phyloP scores from a whole-genome alignment of 1,284 basidiomycete genomes.

The Vanrija sp. region DNA sequence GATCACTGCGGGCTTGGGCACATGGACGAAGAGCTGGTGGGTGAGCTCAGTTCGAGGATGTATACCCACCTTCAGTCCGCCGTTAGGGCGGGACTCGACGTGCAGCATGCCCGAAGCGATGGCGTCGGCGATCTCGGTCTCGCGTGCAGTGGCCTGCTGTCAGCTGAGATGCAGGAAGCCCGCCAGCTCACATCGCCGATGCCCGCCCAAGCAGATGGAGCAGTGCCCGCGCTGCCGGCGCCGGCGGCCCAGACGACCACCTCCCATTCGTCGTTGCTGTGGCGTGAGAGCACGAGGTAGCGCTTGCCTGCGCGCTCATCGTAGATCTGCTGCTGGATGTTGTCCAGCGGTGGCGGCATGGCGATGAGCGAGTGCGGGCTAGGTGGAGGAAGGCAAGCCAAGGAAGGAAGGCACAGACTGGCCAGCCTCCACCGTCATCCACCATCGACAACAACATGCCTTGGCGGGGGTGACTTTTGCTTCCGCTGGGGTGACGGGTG shows the following conservation, averaged over 20 bases:
- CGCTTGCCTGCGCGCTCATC: conserved; percentile 1
- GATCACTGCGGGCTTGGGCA: neutral
- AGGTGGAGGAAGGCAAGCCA: too few species aligned
- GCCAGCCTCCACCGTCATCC: too few species aligned
- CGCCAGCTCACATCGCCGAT: conserved; percentile 5
- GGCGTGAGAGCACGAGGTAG: conserved; percentile 10
- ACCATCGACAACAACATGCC: too few species aligned
- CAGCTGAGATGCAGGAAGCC: too few species aligned
- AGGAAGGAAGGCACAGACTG: too few species aligned
- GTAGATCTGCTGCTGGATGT: conserved; percentile 16
- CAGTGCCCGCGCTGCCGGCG: neutral
- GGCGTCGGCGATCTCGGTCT: conserved; percentile 6
- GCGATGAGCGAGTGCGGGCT: too few species aligned
- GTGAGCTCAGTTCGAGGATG: neutral
- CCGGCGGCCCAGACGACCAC: conserved; percentile 6
- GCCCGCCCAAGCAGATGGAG: conserved; percentile 5
- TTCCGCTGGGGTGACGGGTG: too few species aligned
- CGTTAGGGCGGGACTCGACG: conserved; percentile 2
- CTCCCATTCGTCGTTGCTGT: conserved; percentile 4
- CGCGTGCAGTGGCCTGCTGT: neutral
- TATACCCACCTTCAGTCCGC: conserved; percentile 10
- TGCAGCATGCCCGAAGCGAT: conserved; percentile 11
- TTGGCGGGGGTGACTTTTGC: too few species aligned
- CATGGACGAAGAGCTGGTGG: conserved; percentile 10
- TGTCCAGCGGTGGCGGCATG: neutral